Evolutionary conservation across 768 basidiomycete genomes (phyloP).

Genomic region (Antrodiella citrinella): DNA sequence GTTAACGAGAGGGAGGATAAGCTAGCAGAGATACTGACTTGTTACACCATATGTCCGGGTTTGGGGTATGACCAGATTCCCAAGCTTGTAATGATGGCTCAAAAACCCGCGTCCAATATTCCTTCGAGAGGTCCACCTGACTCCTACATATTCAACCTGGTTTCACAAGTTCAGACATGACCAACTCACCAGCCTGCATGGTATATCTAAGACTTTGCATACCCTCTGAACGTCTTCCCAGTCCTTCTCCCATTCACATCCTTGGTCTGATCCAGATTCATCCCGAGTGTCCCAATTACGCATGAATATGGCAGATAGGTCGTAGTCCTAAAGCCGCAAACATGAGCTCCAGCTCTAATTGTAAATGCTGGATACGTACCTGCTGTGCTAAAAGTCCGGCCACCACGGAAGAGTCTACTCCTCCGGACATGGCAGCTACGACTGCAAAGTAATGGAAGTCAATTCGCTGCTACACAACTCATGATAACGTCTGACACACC

Average conservation of each 20-base stretch:
- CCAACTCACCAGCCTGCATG: slow-evolving; percentile 55
- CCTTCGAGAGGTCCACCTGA: slow-evolving; percentile 78
- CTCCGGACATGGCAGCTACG: slow-evolving; percentile 89
- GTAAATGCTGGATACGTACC: slow-evolving; percentile 28
- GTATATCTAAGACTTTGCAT: slow-evolving; percentile 63
- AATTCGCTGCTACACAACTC: background rate
- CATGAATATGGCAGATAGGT: slow-evolving; percentile 89
- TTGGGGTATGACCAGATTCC: slow-evolving; percentile 78
- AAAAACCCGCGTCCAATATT: slow-evolving; percentile 91
- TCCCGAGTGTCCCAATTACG: slow-evolving; percentile 91
- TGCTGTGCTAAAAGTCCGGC: slow-evolving; percentile 67
- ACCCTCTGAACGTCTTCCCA: slow-evolving; percentile 87
- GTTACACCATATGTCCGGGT: slow-evolving; percentile 93
- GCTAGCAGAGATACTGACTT: slow-evolving; percentile 37
- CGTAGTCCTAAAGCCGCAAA: slow-evolving; percentile 64
- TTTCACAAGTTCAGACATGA: background rate
- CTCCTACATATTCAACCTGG: background rate
- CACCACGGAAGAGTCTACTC: slow-evolving; percentile 89
- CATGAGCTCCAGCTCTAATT: background rate
- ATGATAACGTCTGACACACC: slow-evolving; percentile 11
- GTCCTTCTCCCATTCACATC: slow-evolving; percentile 94
- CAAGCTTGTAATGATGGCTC: slow-evolving; percentile 75
- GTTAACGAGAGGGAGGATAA: background rate
- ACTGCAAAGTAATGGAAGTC: slow-evolving; percentile 36
- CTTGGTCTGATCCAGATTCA: slow-evolving; percentile 68